A percentile compares a stretch with the other conserved stretches of the same genome.
Conservation (phyloP, 2,329 filamentous ascomycete genomes). For the Eurotiales sp. region DNA sequence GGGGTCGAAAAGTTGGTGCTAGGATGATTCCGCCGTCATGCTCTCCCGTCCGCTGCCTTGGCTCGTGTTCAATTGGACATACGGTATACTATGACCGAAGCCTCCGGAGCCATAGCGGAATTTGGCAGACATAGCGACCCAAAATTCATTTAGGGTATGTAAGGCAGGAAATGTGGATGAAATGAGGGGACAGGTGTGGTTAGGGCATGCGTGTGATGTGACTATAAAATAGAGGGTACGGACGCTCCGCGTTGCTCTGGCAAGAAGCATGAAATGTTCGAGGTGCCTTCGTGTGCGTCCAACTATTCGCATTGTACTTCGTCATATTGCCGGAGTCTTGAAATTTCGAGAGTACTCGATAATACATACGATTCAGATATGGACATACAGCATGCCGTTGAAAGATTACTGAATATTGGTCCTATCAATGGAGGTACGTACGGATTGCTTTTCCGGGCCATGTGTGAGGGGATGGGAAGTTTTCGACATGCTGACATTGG, state of each 20-base stretch:
- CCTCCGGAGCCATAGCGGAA: conserved; percentile 4
- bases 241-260: background rate
- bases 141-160: conserved; percentile 5
- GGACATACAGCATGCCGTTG: background rate
- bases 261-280: background rate
- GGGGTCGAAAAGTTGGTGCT: conserved; percentile 11
- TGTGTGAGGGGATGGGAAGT: background rate
- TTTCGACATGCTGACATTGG: background rate
- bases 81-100: conserved; percentile 2
- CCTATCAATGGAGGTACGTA: background rate
- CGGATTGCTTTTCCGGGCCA: background rate
- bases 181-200: background rate
- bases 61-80: conserved; percentile 12
- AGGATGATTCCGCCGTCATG: conserved; percentile 11
- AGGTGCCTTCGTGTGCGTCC: background rate
- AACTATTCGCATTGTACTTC: no score
- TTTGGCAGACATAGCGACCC: conserved; percentile 13
- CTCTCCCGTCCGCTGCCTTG: conserved; percentile 13
- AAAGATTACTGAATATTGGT: background rate
- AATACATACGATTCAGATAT: background rate
- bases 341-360: background rate
- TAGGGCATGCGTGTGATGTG: background rate
- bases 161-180: conserved; percentile 2
- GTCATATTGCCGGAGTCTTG: background rate
- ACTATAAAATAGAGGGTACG: conserved; percentile 12